Percentiles rank a stretch among this genome's conserved stretches.
Evolutionary conservation across 257 asterid genomes (phyloP).

Genomic region (Nicotiana tabacum): DNA sequence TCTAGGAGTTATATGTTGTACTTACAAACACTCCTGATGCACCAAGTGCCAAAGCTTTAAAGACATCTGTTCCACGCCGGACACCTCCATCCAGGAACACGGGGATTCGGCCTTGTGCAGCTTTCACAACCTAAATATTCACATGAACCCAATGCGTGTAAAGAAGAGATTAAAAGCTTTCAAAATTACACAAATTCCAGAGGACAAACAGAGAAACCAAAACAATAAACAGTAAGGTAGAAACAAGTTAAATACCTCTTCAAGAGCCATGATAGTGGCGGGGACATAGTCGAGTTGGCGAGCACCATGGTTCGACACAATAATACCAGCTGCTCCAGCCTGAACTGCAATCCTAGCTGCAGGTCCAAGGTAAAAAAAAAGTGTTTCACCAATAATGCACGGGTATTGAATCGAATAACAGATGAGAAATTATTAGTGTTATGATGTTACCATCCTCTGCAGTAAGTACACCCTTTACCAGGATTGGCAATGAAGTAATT

Average conservation of each 20-base stretch:
- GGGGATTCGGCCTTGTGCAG: slow-evolving; percentile 85
- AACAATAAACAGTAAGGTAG: neutral
- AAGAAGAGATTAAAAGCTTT: neutral
- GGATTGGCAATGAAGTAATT: slow-evolving; percentile 84
- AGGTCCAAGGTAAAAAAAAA: neutral
- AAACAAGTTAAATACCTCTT: slow-evolving; percentile 48
- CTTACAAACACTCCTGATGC: slow-evolving; percentile 94
- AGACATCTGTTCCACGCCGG: slow-evolving; percentile 92
- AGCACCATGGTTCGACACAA: slow-evolving; percentile 95
- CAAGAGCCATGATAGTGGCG: slow-evolving; percentile 76
- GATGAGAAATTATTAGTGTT: neutral
- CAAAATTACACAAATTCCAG: neutral
- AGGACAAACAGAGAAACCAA: neutral
- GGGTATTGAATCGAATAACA: neutral
- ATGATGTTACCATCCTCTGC: slow-evolving; percentile 70
- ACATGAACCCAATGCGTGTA: neutral
- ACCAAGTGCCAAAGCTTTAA: slow-evolving; percentile 95
- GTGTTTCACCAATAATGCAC: neutral
- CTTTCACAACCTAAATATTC: slow-evolving; percentile 72
- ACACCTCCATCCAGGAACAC: slow-evolving; percentile 97
- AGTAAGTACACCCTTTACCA: slow-evolving; percentile 91
- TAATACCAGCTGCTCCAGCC: slow-evolving; percentile 87
- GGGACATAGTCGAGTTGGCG: slow-evolving; percentile 97
- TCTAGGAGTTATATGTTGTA: neutral
- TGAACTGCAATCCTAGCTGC: slow-evolving; percentile 81